Evolutionary conservation across 371 early-diverging fungal genomes (phyloP).

Genomic region (Choanephora cucurbitarum): DNA sequence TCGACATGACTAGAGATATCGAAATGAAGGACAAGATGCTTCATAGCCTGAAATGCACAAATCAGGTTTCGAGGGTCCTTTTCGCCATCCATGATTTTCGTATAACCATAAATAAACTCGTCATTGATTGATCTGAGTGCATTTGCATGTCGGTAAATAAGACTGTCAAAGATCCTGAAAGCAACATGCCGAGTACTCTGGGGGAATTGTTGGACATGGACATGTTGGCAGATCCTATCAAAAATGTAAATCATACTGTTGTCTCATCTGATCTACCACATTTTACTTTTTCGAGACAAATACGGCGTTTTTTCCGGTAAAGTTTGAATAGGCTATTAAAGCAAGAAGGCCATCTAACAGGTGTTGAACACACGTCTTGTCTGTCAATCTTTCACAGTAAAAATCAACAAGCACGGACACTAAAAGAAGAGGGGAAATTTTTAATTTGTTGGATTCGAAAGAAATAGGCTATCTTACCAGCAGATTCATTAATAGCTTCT

Average conservation of each 20-base stretch:
- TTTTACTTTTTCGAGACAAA: constrained; percentile 58
- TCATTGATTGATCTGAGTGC: constrained; percentile 50
- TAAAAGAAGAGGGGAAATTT: constrained; percentile 15
- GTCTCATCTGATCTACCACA: no score
- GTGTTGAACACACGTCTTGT: constrained; percentile 72
- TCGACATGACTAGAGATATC: constrained; percentile 80
- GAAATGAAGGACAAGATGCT: constrained; percentile 64
- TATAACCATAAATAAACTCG: constrained; percentile 84
- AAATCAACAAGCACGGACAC: constrained; percentile 75
- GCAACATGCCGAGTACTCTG: constrained; percentile 53
- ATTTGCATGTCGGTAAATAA: constrained; percentile 38
- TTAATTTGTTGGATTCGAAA: no score
- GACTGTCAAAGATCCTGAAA: constrained; percentile 47
- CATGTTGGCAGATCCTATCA: constrained; percentile 52
- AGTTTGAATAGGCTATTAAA: constrained; percentile 59
- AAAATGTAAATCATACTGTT: neutral
- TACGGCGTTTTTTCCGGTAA: constrained; percentile 58
- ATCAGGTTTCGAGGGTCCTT: constrained; percentile 96
- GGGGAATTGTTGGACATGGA: constrained; percentile 66
- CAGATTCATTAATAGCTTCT: constrained; percentile 41
- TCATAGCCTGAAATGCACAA: constrained; percentile 78
- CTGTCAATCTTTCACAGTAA: constrained; percentile 74
- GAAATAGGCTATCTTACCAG: no score
- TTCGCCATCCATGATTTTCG: constrained; percentile 92
- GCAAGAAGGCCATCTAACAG: constrained; percentile 68